These are phyloP conservation scores for Prunus salicina DNA, from an alignment of 306 rosid species.

Conservation along the genomic window DNA sequence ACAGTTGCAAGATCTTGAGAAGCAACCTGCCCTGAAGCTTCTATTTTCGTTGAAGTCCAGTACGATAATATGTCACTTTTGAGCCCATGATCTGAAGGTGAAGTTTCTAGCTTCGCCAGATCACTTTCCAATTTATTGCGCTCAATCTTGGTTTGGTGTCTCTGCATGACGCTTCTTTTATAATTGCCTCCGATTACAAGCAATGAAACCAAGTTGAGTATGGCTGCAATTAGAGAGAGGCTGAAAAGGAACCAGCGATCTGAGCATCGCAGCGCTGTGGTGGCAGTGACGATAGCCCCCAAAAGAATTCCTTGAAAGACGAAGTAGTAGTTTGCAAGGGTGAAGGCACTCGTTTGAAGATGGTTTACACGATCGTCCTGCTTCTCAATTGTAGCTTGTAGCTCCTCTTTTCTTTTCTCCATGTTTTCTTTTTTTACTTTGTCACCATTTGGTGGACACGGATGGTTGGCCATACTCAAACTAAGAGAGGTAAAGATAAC, in stretches of 20 bases:
- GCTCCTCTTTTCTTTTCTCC: background rate
- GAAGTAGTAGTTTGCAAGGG: slow-evolving; percentile 6
- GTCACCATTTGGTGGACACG: background rate
- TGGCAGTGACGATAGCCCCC: background rate
- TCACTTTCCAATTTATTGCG: background rate
- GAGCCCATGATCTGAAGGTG: background rate
- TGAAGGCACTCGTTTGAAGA: background rate
- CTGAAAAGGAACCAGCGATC: background rate
- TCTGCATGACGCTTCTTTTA: background rate
- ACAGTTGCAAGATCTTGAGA: background rate
- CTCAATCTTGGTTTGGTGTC: background rate
- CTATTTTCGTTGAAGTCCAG: background rate
- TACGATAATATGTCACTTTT: too few relatives aligned
- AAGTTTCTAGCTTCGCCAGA: background rate
- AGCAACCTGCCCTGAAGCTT: too few relatives aligned
- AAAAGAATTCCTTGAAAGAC: background rate
- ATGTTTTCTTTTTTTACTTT: background rate
- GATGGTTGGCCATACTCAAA: too few relatives aligned
- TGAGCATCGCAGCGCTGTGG: background rate
- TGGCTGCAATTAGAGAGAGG: background rate
- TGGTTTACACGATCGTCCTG: background rate
- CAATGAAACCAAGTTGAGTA: background rate
- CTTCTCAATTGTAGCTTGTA: background rate
- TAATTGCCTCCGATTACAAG: background rate
- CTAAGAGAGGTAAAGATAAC: too few relatives aligned